Percentiles rank a stretch among this genome's conserved stretches.
Evolutionary conservation across 108 stramenopile species (phyloP).

Genomic region (Cyclotella baltica): DNA sequence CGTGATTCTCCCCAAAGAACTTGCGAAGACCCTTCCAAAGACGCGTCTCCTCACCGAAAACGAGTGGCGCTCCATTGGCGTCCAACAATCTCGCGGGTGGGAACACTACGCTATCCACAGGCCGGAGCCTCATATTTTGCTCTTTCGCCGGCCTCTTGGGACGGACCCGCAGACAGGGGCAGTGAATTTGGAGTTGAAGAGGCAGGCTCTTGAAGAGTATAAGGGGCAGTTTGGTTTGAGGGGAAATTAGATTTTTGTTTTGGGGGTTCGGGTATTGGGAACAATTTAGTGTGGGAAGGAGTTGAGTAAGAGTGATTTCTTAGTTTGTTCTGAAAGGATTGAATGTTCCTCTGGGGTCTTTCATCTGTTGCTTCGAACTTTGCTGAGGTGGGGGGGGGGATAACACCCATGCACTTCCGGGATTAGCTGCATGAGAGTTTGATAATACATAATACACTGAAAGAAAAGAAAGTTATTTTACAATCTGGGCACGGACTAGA

Average conservation of each 20-base stretch:
- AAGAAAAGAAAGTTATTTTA: no score
- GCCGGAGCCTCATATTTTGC: slow-evolving; percentile 98
- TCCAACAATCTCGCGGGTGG: slow-evolving; percentile 99
- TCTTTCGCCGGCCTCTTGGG: slow-evolving; percentile 97
- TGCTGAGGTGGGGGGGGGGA: background rate
- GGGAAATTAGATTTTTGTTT: slow-evolving; percentile 18
- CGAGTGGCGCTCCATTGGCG: slow-evolving; percentile 97
- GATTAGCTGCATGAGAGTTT: background rate
- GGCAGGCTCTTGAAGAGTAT: slow-evolving; percentile 88
- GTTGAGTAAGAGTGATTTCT: background rate
- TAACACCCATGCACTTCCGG: no score
- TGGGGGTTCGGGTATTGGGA: background rate
- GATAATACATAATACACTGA: no score
- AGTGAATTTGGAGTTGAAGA: slow-evolving; percentile 86
- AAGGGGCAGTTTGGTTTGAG: slow-evolving; percentile 79
- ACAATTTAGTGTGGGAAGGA: background rate
- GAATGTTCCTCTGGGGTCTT: no score
- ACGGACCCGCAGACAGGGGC: slow-evolving; percentile 96
- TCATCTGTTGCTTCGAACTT: no score
- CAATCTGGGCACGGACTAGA: no score
- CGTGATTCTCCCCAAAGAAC: slow-evolving; percentile 97
- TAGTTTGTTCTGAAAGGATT: no score
- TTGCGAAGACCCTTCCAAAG: slow-evolving; percentile 96
- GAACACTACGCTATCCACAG: slow-evolving; percentile 98
- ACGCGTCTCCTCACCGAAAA: slow-evolving; percentile 91